phyloP scores from a whole-genome alignment of 1,284 basidiomycete species.

The Trametes versicolor region DNA sequence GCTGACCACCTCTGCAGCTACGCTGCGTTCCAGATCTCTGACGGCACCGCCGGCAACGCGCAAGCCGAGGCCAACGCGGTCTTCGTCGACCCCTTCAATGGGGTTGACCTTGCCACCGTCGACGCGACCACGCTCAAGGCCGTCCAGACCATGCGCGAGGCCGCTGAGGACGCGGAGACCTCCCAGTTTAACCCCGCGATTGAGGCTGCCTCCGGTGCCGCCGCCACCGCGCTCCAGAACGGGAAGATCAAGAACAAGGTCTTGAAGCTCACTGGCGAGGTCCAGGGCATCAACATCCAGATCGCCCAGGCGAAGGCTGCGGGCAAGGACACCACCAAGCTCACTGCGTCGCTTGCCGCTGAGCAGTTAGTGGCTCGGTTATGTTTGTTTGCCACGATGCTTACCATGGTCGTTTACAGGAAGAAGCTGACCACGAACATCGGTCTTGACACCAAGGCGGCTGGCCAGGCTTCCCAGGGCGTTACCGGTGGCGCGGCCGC shows the following conservation, averaged over 20 bases:
- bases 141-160: slow-evolving; percentile 55
- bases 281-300: slow-evolving; percentile 53
- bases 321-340: slow-evolving; percentile 45
- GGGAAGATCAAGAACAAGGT: slow-evolving; percentile 66
- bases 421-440: slow-evolving; percentile 51
- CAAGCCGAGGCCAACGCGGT: slow-evolving; percentile 53
- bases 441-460: slow-evolving; percentile 46
- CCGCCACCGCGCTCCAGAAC: slow-evolving; percentile 50
- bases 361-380: slow-evolving; percentile 43
- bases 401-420: slow-evolving; percentile 22
- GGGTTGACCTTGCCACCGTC: slow-evolving; percentile 49
- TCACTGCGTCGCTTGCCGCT: slow-evolving; percentile 42
- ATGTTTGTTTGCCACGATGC: background rate
- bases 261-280: slow-evolving; percentile 56
- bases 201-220: slow-evolving; percentile 49
- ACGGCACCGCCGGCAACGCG: slow-evolving; percentile 53
- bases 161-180: slow-evolving; percentile 57
- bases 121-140: slow-evolving; percentile 41
- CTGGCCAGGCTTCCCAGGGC: slow-evolving; percentile 47
- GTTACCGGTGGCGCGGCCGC: slow-evolving; percentile 34
- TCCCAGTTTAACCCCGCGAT: slow-evolving; percentile 55
- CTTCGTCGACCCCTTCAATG: slow-evolving; percentile 53
- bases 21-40: slow-evolving; percentile 57
- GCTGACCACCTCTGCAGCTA: slow-evolving; percentile 44
- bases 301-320: slow-evolving; percentile 50